Base-by-base conservation (phyloP, 2,329 filamentous ascomycete species). In the Daldinia eschscholtzii region DNA sequence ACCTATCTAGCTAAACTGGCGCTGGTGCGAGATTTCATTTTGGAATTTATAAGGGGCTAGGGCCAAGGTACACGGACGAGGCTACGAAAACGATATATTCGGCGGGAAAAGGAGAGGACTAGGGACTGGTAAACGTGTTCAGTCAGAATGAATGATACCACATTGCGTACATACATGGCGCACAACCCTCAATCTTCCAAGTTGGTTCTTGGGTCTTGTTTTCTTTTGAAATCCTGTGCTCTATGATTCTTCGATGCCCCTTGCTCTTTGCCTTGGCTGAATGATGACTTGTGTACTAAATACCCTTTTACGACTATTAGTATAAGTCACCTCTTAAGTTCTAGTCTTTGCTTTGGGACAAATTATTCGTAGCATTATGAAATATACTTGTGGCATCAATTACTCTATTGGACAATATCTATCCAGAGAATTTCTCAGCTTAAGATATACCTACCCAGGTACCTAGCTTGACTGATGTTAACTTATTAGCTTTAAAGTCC, bases 91-190 rank as follows among this genome's bases (percentile, higher is more conserved):
- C 46, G 46, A 52, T 39, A 48, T 28, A 13, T 52, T 52, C 33
- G 15, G 46, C 15, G 42, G 39, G 28, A 35, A 57, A 33, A 9
- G 33, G 33, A 10, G 15, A 15, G 50, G 28, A 20, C 26, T 52
- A 20, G 55, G 55, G 65, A 65, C 33, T 59, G 57, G 52, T 52
- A 56, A 42, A 52, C 57, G 57, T 61, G 46, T 33, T 52, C 46
- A 52, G 46, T 52, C 46, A 52, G 46, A 52, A 52, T 52, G 46
- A 52, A 52, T 52, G 46, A 52, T 52, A 52, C 46, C 46, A 52
- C 26, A 52, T 33, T 52, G 46, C 46, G 46, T 52, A 52, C 26
- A n/a, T 52, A 33, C 26, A 52, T 52, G 26, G 26, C 46, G 46
- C 46, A 52, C 26, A 30, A 52, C 46, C 2, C 37, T 3, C 33